Conservation (phyloP, 2,329 filamentous ascomycete species). For the Stagonosporopsis rhizophila region DNA sequence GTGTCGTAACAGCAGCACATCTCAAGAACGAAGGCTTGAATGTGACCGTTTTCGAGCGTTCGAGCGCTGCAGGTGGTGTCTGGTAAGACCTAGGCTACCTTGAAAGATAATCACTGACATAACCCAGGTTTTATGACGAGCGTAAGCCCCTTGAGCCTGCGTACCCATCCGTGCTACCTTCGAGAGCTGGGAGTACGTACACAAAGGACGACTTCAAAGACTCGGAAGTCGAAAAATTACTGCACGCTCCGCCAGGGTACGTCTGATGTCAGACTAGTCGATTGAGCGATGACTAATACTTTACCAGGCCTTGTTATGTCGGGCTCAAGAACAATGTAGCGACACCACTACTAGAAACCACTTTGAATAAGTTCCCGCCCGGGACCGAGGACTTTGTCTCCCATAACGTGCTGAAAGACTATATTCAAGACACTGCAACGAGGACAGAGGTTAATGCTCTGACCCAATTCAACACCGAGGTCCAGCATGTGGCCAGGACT, state of each 20-base stretch:
- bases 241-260: conserved; percentile 61
- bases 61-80: conserved; percentile 60
- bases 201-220: conserved; percentile 21
- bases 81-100: conserved; percentile 53
- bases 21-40: conserved; percentile 48
- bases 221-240: conserved; percentile 28
- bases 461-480: conserved; percentile 66
- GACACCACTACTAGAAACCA: conserved; percentile 59
- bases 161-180: conserved; percentile 50
- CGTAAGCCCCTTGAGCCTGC: conserved; percentile 56
- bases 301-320: conserved; percentile 58
- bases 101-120: background rate
- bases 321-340: conserved; percentile 63
- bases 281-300: background rate
- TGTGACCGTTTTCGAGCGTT: conserved; percentile 63
- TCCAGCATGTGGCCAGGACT: conserved; percentile 60
- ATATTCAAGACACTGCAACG: conserved; percentile 66
- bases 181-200: conserved; percentile 28
- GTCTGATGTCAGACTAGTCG: background rate
- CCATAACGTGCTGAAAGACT: conserved; percentile 64
- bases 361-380: conserved; percentile 62
- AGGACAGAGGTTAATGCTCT: conserved; percentile 58
- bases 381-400: conserved; percentile 66
- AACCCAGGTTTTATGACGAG: conserved; percentile 57
- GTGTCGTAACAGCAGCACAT: conserved; percentile 46